Percentiles rank a stretch among this genome's conserved stretches.
These are phyloP conservation scores for Cryptococcus neoformans DNA, from an alignment of 1,284 basidiomycete species.

Conservation along the genomic window DNA sequence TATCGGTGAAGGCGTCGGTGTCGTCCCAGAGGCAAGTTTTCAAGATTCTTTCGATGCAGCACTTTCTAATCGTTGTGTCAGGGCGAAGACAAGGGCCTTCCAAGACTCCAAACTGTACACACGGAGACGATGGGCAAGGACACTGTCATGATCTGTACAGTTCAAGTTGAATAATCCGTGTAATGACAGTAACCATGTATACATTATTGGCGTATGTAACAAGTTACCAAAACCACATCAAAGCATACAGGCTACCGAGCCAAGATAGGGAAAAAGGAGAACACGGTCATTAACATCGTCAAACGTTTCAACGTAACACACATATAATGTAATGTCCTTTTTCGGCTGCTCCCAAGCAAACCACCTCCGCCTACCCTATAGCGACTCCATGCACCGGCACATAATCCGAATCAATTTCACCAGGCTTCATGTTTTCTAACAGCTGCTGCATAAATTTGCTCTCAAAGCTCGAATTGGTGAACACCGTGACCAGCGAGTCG, in stretches of 20 bases:
- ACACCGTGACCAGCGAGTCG: conserved; percentile 76
- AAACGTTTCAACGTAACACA: no score
- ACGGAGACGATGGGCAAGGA: conserved; percentile 48
- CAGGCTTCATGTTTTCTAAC: conserved; percentile 70
- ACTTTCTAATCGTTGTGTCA: conserved; percentile 1
- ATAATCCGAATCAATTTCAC: conserved; percentile 68
- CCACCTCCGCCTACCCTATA: background rate
- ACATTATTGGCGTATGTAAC: background rate
- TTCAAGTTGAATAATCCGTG: background rate
- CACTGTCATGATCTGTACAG: conserved; percentile 42
- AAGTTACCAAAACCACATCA: background rate
- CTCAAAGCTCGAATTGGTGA: conserved; percentile 84
- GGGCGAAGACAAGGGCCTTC: conserved; percentile 31
- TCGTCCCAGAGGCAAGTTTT: conserved; percentile 35
- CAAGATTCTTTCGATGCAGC: background rate
- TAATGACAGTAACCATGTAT: background rate
- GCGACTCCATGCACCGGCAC: conserved; percentile 24
- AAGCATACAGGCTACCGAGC: background rate
- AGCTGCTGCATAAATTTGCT: conserved; percentile 82
- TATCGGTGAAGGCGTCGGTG: conserved; percentile 69
- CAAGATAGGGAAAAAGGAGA: no score
- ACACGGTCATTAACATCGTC: no score
- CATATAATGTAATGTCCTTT: no score
- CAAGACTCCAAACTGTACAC: conserved; percentile 30
- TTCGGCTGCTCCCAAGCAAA: background rate